Evolutionary conservation across 768 basidiomycete species (phyloP), one percentile per base, ranked within the genome.

Genomic region (Hypholoma fasciculare): DNA sequence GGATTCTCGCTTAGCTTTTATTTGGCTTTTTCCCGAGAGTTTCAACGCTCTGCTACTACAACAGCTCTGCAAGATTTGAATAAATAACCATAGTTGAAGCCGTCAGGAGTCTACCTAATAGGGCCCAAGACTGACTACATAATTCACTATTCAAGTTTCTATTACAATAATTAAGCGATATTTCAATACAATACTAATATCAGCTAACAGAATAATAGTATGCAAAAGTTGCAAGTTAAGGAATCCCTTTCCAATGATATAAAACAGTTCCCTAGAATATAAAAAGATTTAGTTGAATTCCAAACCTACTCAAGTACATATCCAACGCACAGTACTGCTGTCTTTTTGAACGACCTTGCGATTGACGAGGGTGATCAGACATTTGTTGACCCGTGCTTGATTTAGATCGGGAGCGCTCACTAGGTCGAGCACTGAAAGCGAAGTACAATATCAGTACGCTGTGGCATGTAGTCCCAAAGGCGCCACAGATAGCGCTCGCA

Each of bases 361-460:
- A 67, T 89, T 89, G 4, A 96, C 94, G 7, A 98, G 77, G 1
- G 94, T 92, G 52, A 98, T 94, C 38, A 98, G 78, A 64, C 94
- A 96, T 70, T 94, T 96, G 72, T 97, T 96, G 42, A 94, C 95
- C 43, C 91, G 82, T 7, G 94, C 90, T 75, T 96, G 94, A 52
- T 88, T 92, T 38, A 96, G 81, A 61, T 94, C 91, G 0, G 93
- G 92, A 2, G 86, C 86, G 42, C 78, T 80, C 63, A 95, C 82
- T 54, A 96, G 79, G 56, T 93, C 90, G 30, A 82, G 73, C 20
- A 96, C 94, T 96, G 19, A 39, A 19, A 30, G 26, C 50, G 37
- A 17, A 36, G 26, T 46, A 26, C 44, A 16, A 27, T 34, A 19
- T 12, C 51, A 39, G 19, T 38, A 51, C 48, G 20, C 13, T 48